Conservation (phyloP, 495 filamentous ascomycete genomes). For the Rhypophila decipiens region DNA sequence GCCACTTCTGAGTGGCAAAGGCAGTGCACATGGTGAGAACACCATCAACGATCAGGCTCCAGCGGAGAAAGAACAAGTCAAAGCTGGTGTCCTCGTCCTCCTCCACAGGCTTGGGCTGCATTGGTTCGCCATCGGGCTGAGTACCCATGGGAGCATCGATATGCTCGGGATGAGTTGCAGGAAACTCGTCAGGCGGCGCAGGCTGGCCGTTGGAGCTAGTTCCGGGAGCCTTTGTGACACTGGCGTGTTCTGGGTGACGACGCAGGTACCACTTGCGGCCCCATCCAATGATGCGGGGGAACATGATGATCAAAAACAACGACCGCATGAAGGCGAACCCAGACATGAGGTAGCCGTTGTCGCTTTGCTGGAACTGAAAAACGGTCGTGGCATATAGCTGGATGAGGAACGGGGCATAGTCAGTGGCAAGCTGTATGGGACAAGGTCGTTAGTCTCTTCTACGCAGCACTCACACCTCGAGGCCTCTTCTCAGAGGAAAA, state of each 20-base stretch:
- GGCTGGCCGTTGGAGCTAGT: not conserved
- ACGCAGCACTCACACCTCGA: not conserved
- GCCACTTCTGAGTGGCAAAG: slow-evolving; percentile 45
- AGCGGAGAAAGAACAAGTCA: slow-evolving; percentile 49
- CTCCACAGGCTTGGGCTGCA: slow-evolving; percentile 13
- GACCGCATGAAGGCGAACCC: slow-evolving; percentile 47
- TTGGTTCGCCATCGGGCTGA: slow-evolving; percentile 38
- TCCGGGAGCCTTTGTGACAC: no score
- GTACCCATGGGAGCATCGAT: slow-evolving; percentile 34
- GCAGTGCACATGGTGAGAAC: slow-evolving; percentile 44
- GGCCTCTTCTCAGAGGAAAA: not conserved
- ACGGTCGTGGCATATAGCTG: slow-evolving; percentile 50
- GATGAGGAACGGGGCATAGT: slow-evolving; percentile 44
- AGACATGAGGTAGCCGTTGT: slow-evolving; percentile 50
- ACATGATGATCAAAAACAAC: slow-evolving; percentile 47
- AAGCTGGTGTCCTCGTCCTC: slow-evolving; percentile 40
- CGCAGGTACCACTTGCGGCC: slow-evolving; percentile 42
- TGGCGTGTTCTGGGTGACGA: not conserved
- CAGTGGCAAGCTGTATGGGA: slow-evolving; percentile 41
- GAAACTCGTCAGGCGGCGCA: not conserved
- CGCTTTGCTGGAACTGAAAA: slow-evolving; percentile 46
- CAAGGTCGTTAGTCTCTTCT: not conserved
- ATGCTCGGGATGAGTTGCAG: slow-evolving; percentile 24
- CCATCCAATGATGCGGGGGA: slow-evolving; percentile 45
- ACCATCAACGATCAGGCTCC: slow-evolving; percentile 47